These are phyloP conservation scores for Pythium vanterpoolii DNA, from an alignment of 352 stramenopile genomes.

Conservation along the genomic window DNA sequence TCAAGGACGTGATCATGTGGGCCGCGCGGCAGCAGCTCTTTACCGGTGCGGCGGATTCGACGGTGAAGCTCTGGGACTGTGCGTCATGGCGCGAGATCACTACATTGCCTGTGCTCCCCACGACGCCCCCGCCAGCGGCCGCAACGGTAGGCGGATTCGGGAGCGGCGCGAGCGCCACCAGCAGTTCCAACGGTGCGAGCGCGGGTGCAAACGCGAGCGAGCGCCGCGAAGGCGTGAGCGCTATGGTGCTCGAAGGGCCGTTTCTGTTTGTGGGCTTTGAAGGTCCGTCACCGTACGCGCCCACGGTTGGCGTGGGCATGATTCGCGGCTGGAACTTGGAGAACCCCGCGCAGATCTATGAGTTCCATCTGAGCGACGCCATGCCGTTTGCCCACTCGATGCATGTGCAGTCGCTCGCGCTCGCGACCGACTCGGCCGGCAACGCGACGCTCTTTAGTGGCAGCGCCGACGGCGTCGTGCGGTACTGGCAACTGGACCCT, in stretches of 20 bases:
- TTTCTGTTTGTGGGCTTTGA: conserved; percentile 85
- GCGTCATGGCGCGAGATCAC: conserved; percentile 75
- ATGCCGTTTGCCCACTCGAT: conserved; percentile 77
- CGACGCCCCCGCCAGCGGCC: background rate
- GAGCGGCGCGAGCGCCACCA: conserved; percentile 18
- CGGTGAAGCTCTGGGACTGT: conserved; percentile 84
- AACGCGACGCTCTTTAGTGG: conserved; percentile 78
- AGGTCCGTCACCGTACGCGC: conserved; percentile 51
- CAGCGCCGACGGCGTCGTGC: conserved; percentile 67
- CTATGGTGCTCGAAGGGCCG: conserved; percentile 66
- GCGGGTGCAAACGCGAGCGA: conserved; percentile 9
- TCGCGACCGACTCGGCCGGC: conserved; percentile 62
- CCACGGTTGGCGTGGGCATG: conserved; percentile 62
- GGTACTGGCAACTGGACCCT: conserved; percentile 80
- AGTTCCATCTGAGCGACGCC: conserved; percentile 57
- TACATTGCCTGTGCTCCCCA: conserved; percentile 58
- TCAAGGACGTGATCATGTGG: conserved; percentile 85
- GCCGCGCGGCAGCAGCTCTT: conserved; percentile 68
- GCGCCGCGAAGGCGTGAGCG: conserved; percentile 52
- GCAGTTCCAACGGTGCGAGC: conserved; percentile 11
- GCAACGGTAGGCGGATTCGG: conserved; percentile 9
- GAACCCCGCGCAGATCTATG: conserved; percentile 58
- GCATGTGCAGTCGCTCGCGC: conserved; percentile 65
- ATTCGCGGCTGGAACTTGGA: conserved; percentile 83
- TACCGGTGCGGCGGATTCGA: conserved; percentile 62